Conservation (phyloP, 768 basidiomycete genomes). For the Rhodosporidiobolus odoratus region DNA sequence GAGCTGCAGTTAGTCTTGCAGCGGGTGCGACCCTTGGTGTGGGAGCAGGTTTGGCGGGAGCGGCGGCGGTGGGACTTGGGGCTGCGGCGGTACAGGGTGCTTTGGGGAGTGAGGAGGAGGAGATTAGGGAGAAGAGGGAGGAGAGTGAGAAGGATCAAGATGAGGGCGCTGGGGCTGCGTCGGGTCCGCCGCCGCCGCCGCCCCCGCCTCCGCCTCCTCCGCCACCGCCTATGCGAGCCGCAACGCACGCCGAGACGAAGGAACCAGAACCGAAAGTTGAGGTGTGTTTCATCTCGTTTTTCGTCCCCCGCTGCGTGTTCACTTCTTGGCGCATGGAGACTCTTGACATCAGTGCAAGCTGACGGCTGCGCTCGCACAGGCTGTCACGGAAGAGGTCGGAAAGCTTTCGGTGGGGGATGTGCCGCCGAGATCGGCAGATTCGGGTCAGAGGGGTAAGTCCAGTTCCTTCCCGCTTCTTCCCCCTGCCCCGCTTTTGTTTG, state of each 20-base stretch:
- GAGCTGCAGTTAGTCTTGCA: conserved; percentile 51
- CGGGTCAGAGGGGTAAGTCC: conserved; percentile 29
- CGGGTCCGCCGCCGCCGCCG: conserved; percentile 49
- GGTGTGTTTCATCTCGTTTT: background rate
- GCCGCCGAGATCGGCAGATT: conserved; percentile 1
- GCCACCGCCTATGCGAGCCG: conserved; percentile 42
- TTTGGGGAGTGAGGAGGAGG: conserved; percentile 11
- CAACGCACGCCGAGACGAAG: conserved; percentile 39
- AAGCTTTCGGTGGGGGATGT: conserved; percentile 2
- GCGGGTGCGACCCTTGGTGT: conserved; percentile 33
- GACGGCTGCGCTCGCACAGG: background rate
- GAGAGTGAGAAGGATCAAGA: too few relatives aligned
- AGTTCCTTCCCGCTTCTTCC: background rate
- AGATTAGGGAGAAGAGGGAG: conserved; percentile 48
- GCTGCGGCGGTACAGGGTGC: conserved; percentile 21
- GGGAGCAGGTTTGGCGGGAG: conserved; percentile 27
- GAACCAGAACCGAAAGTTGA: conserved; percentile 40
- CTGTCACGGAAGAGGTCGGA: background rate
- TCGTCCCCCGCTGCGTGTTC: background rate
- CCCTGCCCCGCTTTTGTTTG: too few relatives aligned
- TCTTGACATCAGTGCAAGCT: background rate
- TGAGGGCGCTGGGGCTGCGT: conserved; percentile 51
- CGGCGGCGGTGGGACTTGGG: conserved; percentile 33
- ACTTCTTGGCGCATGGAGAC: conserved; percentile 25
- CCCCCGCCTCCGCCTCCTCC: conserved; percentile 49